A percentile compares a stretch with the other conserved stretches of the same genome.
phyloP scores from a whole-genome alignment of 2,329 filamentous ascomycete genomes.

The Chrysoporthe cubensis region DNA sequence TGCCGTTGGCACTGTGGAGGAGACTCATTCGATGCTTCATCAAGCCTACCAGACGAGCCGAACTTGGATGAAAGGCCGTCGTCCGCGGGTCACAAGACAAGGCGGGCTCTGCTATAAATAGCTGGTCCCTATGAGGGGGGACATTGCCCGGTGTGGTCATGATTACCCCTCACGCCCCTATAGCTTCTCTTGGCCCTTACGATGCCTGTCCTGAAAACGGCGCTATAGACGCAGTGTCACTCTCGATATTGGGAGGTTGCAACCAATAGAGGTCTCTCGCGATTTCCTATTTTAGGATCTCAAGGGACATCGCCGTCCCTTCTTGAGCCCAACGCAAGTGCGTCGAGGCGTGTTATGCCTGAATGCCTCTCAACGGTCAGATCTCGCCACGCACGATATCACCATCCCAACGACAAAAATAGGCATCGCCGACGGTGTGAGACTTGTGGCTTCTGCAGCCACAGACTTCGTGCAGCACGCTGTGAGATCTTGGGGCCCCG shows the following conservation, averaged over 20 bases:
- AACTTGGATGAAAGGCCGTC: neutral
- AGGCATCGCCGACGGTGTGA: neutral
- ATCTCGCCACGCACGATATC: neutral
- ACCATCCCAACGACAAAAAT: neutral
- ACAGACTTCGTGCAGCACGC: neutral
- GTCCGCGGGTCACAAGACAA: neutral
- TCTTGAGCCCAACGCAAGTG: neutral
- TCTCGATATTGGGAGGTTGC: slow-evolving; percentile 1
- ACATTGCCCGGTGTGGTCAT: neutral
- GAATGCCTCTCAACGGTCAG: neutral
- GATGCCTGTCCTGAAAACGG: neutral
- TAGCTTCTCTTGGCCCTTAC: neutral
- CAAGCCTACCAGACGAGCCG: neutral
- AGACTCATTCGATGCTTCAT: neutral
- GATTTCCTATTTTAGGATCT: slow-evolving; percentile 13
- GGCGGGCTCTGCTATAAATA: slow-evolving; percentile 11
- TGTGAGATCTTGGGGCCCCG: neutral
- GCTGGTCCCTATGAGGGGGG: neutral
- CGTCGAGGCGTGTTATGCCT: neutral
- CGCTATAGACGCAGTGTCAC: slow-evolving; percentile 1
- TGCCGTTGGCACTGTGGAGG: neutral
- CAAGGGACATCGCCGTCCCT: neutral
- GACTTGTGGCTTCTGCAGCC: neutral
- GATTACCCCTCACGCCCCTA: neutral
- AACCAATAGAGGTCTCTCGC: slow-evolving; percentile 1